phyloP scores from a whole-genome alignment of 352 stramenopile species.

The Elongisporangium senticosum region DNA sequence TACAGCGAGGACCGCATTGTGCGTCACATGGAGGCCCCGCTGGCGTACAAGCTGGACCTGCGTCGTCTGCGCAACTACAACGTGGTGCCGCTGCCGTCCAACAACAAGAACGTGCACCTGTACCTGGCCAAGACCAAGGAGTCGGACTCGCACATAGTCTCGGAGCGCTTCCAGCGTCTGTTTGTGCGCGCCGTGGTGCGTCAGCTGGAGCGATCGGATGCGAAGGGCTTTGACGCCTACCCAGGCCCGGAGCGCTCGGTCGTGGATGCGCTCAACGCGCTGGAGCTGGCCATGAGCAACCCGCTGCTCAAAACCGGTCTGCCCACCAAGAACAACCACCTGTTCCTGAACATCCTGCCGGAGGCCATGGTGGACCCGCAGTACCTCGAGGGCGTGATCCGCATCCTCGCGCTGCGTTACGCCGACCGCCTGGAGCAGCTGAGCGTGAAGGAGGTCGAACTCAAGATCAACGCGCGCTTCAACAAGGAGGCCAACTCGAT shows the following conservation, averaged over 20 bases:
- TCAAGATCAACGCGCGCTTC: conserved; percentile 94
- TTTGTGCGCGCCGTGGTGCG: conserved; percentile 96
- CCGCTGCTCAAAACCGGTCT: conserved; percentile 75
- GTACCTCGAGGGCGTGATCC: conserved; percentile 95
- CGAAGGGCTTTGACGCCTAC: conserved; percentile 80
- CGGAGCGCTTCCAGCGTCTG: conserved; percentile 88
- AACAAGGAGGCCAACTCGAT: conserved; percentile 92
- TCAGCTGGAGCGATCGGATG: conserved; percentile 78
- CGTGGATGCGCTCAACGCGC: conserved; percentile 96
- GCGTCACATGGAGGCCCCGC: conserved; percentile 96
- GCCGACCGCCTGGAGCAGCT: conserved; percentile 89
- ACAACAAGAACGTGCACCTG: conserved; percentile 97
- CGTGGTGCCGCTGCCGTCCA: conserved; percentile 89
- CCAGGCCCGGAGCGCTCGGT: conserved; percentile 95
- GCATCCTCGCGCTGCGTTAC: conserved; percentile 83
- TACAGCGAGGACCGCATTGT: conserved; percentile 98
- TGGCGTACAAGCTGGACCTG: conserved; percentile 98
- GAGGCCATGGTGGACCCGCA: conserved; percentile 93
- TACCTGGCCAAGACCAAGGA: conserved; percentile 95
- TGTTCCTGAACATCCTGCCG: conserved; percentile 98
- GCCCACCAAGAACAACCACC: conserved; percentile 95
- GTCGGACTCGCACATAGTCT: conserved; percentile 70
- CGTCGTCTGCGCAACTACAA: conserved; percentile 96
- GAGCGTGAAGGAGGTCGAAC: conserved; percentile 95
- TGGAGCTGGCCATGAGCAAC: conserved; percentile 95